Conservation (phyloP, 495 filamentous ascomycete genomes). For the Lentithecium fluviatile region DNA sequence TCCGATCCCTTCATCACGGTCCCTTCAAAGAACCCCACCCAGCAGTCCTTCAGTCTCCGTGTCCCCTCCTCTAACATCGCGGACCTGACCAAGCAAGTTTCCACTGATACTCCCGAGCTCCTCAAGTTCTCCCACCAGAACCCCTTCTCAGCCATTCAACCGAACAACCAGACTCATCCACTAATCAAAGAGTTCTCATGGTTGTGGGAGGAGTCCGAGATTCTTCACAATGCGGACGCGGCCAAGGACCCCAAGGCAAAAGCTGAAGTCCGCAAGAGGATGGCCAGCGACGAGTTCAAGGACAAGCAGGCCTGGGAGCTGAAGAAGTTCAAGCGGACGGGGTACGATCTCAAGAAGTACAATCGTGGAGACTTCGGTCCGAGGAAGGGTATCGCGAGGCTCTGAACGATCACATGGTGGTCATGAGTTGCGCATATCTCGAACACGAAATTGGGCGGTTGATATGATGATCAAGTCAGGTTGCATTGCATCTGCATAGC, state of each 20-base stretch:
- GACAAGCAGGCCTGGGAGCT: conserved; percentile 32
- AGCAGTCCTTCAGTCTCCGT: conserved; percentile 13
- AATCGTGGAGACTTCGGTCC: conserved; percentile 42
- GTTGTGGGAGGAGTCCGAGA: conserved; percentile 30
- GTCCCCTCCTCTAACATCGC: background rate
- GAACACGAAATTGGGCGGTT: background rate
- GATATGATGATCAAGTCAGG: background rate
- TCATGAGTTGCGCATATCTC: background rate
- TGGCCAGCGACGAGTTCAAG: conserved; percentile 19
- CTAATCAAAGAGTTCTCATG: conserved; percentile 30
- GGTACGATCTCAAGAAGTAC: conserved; percentile 37
- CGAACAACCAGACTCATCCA: conserved; percentile 18
- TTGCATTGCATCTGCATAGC: background rate
- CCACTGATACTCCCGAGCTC: background rate
- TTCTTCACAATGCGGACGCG: conserved; percentile 26
- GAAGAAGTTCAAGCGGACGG: conserved; percentile 38
- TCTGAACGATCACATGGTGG: conserved; percentile 13
- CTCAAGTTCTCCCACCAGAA: conserved; percentile 29
- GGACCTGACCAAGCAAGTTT: background rate
- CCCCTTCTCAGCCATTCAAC: conserved; percentile 29
- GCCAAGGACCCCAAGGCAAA: conserved; percentile 13
- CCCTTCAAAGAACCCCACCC: conserved; percentile 3
- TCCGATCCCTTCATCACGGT: conserved; percentile 26
- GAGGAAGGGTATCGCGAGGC: conserved; percentile 23
- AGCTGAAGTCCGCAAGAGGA: conserved; percentile 20